Conservation (phyloP, 805 yeast species). For the Saccharomycopsis olivae region DNA sequence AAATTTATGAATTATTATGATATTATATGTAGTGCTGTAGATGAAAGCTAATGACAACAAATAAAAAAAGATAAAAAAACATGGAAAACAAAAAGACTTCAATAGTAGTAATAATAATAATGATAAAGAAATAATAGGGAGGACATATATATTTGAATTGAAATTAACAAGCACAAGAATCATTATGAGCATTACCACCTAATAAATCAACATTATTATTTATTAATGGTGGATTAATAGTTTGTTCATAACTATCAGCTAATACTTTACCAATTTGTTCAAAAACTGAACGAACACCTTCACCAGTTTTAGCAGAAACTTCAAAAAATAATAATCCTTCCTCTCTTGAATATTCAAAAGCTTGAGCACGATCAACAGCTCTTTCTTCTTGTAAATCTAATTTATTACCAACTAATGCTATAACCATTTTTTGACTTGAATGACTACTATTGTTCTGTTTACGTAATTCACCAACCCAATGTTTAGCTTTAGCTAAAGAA, state of each 20-base stretch:
- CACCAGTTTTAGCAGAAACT: slow-evolving; percentile 51
- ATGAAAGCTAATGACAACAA: no score
- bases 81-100: no score
- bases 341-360: slow-evolving; percentile 45
- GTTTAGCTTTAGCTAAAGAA: slow-evolving; percentile 57
- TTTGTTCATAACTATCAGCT: not conserved
- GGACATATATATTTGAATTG: no score
- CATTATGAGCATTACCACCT: not conserved
- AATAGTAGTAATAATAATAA: no score
- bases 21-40: no score
- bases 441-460: slow-evolving; percentile 36
- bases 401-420: slow-evolving; percentile 72
- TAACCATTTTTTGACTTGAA: slow-evolving; percentile 51
- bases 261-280: slow-evolving; percentile 39
- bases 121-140: no score
- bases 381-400: slow-evolving; percentile 44
- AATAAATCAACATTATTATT: not conserved
- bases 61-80: no score
- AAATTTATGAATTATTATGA: no score
- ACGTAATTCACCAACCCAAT: slow-evolving; percentile 69
- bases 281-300: slow-evolving; percentile 37
- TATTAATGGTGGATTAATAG: not conserved
- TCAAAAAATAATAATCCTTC: slow-evolving; percentile 40
- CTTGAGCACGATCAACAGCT: slow-evolving; percentile 32
- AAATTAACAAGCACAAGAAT: not conserved